Conservation (phyloP, 805 yeast genomes). For the Candida anglica region DNA sequence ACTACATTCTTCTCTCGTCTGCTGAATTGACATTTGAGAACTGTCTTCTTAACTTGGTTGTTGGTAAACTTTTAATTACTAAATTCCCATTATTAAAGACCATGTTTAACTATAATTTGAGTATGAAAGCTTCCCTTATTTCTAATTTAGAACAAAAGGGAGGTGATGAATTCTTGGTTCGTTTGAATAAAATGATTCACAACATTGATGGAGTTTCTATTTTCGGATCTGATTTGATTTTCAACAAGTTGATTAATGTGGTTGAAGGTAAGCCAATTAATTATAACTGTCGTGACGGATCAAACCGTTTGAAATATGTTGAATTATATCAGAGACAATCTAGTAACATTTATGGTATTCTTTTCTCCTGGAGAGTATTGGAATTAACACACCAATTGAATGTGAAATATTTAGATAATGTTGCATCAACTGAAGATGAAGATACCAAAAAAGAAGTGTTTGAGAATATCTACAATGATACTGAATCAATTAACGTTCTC, state of each 20-base stretch:
- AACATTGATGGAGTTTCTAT: conserved; percentile 27
- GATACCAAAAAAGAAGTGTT: conserved; percentile 9
- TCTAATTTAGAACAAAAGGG: conserved; percentile 28
- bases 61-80: conserved; percentile 21
- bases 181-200: conserved; percentile 21
- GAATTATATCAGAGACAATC: conserved; percentile 21
- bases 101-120: conserved; percentile 20
- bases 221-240: conserved; percentile 23
- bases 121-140: conserved; percentile 21
- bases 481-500: conserved; percentile 9
- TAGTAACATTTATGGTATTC: conserved; percentile 20
- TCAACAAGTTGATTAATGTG: conserved; percentile 25
- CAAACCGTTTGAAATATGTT: conserved; percentile 24
- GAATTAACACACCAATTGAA: conserved; percentile 31
- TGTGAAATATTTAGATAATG: conserved; percentile 19
- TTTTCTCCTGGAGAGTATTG: conserved; percentile 34
- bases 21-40: conserved; percentile 32
- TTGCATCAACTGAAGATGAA: conserved; percentile 7
- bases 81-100: conserved; percentile 16
- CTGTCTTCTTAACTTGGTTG: conserved; percentile 24
- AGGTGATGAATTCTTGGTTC: conserved; percentile 14
- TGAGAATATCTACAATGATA: conserved; percentile 8
- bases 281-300: conserved; percentile 20
- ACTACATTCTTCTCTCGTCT: conserved; percentile 23
- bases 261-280: conserved; percentile 18